Conservation (phyloP, 228 moss, liverwort and hornwort genomes). For the Sphagnum fallax region DNA sequence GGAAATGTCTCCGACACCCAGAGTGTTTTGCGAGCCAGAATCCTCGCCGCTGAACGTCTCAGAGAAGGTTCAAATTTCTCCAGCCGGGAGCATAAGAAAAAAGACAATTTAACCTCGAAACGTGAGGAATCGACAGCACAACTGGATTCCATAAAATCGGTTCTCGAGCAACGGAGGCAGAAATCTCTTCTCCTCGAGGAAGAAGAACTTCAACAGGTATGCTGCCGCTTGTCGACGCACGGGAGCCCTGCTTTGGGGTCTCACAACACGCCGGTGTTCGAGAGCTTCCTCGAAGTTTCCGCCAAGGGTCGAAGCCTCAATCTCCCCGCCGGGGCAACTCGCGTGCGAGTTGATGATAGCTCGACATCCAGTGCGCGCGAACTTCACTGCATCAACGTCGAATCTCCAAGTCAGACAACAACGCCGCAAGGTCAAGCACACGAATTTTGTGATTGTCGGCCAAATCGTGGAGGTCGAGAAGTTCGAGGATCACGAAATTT, state of each 20-base stretch:
- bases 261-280: neutral
- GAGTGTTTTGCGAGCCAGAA: neutral
- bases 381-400: neutral
- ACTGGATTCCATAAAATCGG: neutral
- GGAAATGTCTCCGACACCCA: neutral
- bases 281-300: neutral
- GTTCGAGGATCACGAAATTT: too few species aligned
- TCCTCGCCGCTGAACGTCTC: neutral
- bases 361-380: neutral
- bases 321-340: too few species aligned
- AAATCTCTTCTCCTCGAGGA: neutral
- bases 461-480: neutral
- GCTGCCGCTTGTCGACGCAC: neutral
- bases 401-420: neutral
- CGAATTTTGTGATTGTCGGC: neutral
- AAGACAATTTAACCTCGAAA: neutral
- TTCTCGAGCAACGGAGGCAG: neutral
- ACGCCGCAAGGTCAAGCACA: neutral
- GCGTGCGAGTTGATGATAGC: too few species aligned
- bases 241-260: neutral
- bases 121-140: neutral
- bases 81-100: neutral
- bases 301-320: neutral
- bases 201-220: neutral
- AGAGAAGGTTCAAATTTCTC: neutral